Evolutionary conservation across 495 filamentous ascomycete species (phyloP).

Genomic region (Rhizodiscina lignyota): DNA sequence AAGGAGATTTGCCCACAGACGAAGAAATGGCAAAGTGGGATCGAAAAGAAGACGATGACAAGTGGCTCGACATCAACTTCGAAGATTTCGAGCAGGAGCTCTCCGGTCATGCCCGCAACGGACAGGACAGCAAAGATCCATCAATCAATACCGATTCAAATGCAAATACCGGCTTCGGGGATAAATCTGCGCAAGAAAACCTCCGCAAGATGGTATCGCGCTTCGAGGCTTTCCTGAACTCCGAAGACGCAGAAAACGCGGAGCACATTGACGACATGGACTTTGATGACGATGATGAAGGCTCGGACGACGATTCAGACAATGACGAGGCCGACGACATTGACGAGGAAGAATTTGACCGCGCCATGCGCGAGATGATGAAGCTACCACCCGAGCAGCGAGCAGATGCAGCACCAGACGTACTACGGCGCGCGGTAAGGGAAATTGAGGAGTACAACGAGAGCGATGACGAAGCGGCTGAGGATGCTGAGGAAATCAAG

Average conservation of each 20-base stretch:
- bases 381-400: too few species aligned
- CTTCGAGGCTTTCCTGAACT: constrained; percentile 86
- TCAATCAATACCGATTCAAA: constrained; percentile 1
- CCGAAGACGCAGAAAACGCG: constrained; percentile 69
- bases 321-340: constrained; percentile 35
- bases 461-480: too few species aligned
- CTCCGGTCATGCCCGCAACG: constrained; percentile 27
- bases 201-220: constrained; percentile 75
- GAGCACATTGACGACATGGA: constrained; percentile 57
- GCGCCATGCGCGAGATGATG: constrained; percentile 81
- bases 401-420: too few species aligned
- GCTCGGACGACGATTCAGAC: constrained; percentile 20
- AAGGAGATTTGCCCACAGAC: constrained; percentile 49
- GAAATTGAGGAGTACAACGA: too few species aligned
- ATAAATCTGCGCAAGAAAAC: constrained; percentile 59
- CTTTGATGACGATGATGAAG: constrained; percentile 40
- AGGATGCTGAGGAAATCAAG: too few species aligned
- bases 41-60: constrained; percentile 55
- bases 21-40: constrained; percentile 58
- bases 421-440: too few species aligned
- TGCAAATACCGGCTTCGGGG: constrained; percentile 44
- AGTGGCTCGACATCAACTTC: constrained; percentile 89
- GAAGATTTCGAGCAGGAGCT: constrained; percentile 75
- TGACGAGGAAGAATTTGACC: constrained; percentile 63
- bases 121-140: constrained; percentile 5